These are phyloP conservation scores for Corylus heterophylla DNA, from an alignment of 306 rosid genomes.

Conservation along the genomic window DNA sequence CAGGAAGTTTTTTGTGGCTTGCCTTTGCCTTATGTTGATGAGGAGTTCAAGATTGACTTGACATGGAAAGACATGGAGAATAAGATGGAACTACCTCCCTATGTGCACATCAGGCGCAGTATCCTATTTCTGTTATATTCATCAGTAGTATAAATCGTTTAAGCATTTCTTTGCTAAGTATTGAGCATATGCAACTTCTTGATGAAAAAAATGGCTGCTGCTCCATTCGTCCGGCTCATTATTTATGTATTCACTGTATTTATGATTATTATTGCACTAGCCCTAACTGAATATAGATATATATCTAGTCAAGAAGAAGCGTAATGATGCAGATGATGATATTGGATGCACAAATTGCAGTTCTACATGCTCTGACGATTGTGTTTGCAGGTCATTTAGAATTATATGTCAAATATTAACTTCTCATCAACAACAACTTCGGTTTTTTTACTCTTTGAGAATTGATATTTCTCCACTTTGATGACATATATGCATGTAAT, in stretches of 20 bases:
- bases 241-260: background rate
- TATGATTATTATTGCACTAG: constrained; percentile 18
- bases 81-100: constrained; percentile 75
- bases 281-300: constrained; percentile 66
- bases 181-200: constrained; percentile 9
- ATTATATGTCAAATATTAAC: constrained; percentile 5
- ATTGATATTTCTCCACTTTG: background rate
- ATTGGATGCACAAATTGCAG: constrained; percentile 75
- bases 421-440: no score
- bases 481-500: background rate
- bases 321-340: constrained; percentile 63
- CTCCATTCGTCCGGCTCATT: background rate
- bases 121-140: constrained; percentile 46
- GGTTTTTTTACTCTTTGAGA: no score
- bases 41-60: constrained; percentile 84
- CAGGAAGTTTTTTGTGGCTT: constrained; percentile 73
- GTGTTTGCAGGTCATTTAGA: constrained; percentile 80
- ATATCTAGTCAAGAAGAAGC: constrained; percentile 87
- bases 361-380: constrained; percentile 65
- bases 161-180: constrained; percentile 5
- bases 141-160: constrained; percentile 12
- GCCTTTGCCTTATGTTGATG: constrained; percentile 70
- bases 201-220: constrained; percentile 1
- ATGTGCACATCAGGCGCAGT: constrained; percentile 80
- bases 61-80: constrained; percentile 70